A percentile compares a stretch with the other conserved stretches of the same genome.
Evolutionary conservation across 306 rosid genomes (phyloP).

Genomic region (Castanopsis chinensis): DNA sequence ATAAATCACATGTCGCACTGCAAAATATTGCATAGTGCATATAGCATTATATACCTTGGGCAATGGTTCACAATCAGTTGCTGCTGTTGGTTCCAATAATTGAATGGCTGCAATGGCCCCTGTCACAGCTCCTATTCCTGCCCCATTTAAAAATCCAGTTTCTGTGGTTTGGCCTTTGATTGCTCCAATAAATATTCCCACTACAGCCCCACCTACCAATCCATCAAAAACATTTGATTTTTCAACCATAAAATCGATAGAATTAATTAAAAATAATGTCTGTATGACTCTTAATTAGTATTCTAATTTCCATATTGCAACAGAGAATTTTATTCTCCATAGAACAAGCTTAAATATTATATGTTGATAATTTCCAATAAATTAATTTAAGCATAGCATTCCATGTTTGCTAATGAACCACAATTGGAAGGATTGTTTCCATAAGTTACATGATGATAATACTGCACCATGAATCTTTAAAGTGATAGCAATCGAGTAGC

Average conservation of each 20-base stretch:
- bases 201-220: constrained; percentile 39
- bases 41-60: constrained; percentile 21
- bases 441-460: too few species aligned
- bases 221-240: not conserved
- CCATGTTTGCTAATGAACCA: too few species aligned
- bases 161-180: constrained; percentile 50
- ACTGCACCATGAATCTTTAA: not conserved
- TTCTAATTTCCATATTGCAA: too few species aligned
- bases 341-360: too few species aligned
- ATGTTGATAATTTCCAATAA: too few species aligned
- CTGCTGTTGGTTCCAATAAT: constrained; percentile 21
- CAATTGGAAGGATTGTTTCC: too few species aligned
- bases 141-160: constrained; percentile 37
- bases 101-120: constrained; percentile 47
- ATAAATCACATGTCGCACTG: not conserved
- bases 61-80: constrained; percentile 24
- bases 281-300: too few species aligned
- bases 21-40: not conserved
- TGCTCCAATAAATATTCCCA: constrained; percentile 44
- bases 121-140: constrained; percentile 26
- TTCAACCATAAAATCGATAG: not conserved
- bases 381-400: too few species aligned
- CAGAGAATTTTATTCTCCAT: too few species aligned
- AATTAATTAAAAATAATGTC: too few species aligned
- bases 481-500: not conserved